These are phyloP conservation scores for Fraxinus sp. DNA, from an alignment of 305 asterid species.

Conservation along the genomic window DNA sequence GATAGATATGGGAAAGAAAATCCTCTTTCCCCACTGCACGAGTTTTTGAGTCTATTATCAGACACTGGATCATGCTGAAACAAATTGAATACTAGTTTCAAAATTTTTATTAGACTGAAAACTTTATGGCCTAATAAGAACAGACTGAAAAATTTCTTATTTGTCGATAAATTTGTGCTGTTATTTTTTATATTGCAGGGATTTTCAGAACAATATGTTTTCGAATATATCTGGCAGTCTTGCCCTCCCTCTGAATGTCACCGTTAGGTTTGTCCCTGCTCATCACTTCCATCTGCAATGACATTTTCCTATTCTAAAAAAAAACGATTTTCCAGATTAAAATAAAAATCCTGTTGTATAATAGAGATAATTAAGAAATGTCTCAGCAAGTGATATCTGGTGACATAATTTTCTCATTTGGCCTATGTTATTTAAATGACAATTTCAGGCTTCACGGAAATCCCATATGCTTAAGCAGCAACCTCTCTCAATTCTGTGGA, in stretches of 20 bases:
- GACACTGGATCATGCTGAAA: background rate
- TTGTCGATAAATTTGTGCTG: background rate
- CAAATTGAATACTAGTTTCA: background rate
- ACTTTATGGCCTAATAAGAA: background rate
- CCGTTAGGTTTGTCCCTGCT: slow-evolving; percentile 43
- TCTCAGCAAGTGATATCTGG: background rate
- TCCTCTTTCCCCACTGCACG: background rate
- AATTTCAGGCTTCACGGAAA: slow-evolving; percentile 80
- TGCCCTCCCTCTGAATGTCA: slow-evolving; percentile 48
- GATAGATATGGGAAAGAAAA: slow-evolving; percentile 28
- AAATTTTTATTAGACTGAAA: background rate
- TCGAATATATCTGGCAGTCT: slow-evolving; percentile 58
- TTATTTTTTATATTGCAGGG: slow-evolving; percentile 54
- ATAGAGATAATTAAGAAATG: background rate
- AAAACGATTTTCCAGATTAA: background rate
- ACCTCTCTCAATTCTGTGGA: slow-evolving; percentile 45
- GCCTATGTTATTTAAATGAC: slow-evolving; percentile 7
- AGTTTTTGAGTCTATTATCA: background rate
- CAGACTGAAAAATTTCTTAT: background rate
- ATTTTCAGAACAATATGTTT: slow-evolving; percentile 61
- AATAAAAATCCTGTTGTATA: background rate
- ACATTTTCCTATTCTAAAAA: background rate
- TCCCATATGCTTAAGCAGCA: slow-evolving; percentile 55
- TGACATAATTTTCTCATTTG: background rate
- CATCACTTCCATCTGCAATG: background rate